Base-by-base conservation (phyloP, 2,329 filamentous ascomycete genomes). In the Sclerotinia borealis region DNA sequence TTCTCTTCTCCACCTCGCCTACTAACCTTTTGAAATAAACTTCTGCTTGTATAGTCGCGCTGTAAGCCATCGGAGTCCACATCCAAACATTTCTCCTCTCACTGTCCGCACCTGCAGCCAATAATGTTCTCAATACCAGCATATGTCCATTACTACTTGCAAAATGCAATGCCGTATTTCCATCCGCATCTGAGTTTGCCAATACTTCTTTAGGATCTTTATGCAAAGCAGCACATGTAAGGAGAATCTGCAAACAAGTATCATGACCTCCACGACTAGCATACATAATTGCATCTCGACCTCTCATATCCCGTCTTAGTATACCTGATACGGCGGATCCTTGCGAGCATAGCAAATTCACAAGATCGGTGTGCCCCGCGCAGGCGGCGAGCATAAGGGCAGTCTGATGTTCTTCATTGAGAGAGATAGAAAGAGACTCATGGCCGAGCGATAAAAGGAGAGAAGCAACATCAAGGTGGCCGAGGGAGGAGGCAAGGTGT, bases 101-200 rank as follows among this genome's bases (percentile, higher is more conserved):
- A 0, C 90, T 84, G 69, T 92, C 88, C 0, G 92, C 91, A 13
- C 92, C 92, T 0, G 90, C 90, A 3, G 89, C 86, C 15, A 96
- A 80, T 60, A 96, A 79, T 41, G 92, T 89, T 49, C 92, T 81
- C 61, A 96, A 77, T 0, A 91, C 89, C 61, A 92, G 85, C 51
- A 96, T 76, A 69, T 93, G 89, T 1, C 92, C 92, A 71, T 90
- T 90, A 51, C 89, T 89, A 71, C 87, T 91, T 15, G 92, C 92
- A 77, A 95, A 92, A 76, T 96, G 92, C 49, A 96, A 79, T 0
- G 91, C 90, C 2, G 91, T 96, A 73, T 96, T 95, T n/a, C 92
- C 92, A 64, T 89, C 83, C 1, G 81, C 71, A 72, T 96, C 92
- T 4, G 81, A 79, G 36, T 81, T 78, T 51, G 79, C 79, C 8